These are phyloP conservation scores for Laburnicola sp. DNA, from an alignment of 2,329 filamentous ascomycete genomes.

Conservation along the genomic window DNA sequence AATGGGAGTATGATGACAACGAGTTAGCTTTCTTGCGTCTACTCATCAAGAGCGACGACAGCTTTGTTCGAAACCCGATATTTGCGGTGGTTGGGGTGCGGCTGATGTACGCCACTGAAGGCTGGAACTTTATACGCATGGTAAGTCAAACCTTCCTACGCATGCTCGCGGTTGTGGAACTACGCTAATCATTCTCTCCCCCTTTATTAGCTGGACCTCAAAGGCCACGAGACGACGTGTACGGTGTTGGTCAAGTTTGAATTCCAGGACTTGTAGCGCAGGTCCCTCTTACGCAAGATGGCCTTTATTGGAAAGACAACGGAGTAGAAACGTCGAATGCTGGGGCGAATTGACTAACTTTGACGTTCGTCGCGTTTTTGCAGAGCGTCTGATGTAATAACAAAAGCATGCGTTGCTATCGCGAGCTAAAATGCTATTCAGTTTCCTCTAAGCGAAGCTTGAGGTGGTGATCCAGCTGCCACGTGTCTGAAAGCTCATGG, in stretches of 20 bases:
- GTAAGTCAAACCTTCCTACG: background rate
- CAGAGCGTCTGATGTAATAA: no score
- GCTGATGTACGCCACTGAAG: constrained; percentile 58
- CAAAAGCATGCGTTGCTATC: no score
- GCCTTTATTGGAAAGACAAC: background rate
- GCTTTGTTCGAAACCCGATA: constrained; percentile 64
- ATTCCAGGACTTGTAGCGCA: constrained; percentile 40
- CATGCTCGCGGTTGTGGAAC: no score
- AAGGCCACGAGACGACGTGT: constrained; percentile 65
- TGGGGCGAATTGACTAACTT: no score
- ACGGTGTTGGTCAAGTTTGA: constrained; percentile 65
- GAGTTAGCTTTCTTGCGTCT: constrained; percentile 67
- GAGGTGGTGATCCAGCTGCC: no score
- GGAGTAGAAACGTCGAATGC: no score
- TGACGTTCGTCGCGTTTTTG: no score
- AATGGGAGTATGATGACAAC: constrained; percentile 70
- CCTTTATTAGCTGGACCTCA: constrained; percentile 55
- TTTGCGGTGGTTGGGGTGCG: constrained; percentile 65
- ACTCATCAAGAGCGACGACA: constrained; percentile 68
- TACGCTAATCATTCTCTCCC: no score
- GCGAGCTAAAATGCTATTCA: no score
- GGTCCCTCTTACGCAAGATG: background rate
- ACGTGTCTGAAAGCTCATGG: no score
- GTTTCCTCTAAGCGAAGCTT: no score
- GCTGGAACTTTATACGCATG: constrained; percentile 68